Percentiles rank a stretch among this genome's conserved stretches.
These are phyloP conservation scores for Eucalyptus pauciflora DNA, from an alignment of 345 rosid genomes.

Conservation along the genomic window DNA sequence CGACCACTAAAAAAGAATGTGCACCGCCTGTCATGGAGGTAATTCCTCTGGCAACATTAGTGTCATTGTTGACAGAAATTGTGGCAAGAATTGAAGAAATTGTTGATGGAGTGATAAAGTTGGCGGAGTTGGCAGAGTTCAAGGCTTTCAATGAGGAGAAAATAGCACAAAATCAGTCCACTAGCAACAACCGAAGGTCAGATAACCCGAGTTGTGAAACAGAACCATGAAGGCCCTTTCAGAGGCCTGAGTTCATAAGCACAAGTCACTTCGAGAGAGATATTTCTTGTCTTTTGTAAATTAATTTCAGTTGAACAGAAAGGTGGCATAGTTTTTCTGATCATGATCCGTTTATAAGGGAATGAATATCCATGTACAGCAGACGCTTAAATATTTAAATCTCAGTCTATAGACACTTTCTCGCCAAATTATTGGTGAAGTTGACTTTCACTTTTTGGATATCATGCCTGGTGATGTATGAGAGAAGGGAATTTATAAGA, in stretches of 20 bases:
- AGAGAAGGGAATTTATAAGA: background rate
- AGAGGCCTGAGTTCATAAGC: background rate
- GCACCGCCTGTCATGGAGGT: slow-evolving; percentile 29
- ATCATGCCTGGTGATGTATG: background rate
- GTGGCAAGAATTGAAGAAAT: slow-evolving; percentile 38
- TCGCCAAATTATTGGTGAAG: background rate
- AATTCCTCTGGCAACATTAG: slow-evolving; percentile 48
- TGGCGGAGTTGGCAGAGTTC: slow-evolving; percentile 46
- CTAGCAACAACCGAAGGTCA: background rate
- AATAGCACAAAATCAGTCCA: background rate
- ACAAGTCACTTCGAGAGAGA: background rate
- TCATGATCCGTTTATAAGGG: background rate
- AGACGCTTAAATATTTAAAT: background rate
- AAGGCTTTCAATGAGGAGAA: slow-evolving; percentile 17
- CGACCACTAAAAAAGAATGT: background rate
- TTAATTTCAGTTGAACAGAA: background rate
- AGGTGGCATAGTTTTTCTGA: background rate
- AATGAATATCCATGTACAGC: background rate
- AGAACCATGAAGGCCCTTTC: slow-evolving; percentile 2
- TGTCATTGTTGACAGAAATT: slow-evolving; percentile 41
- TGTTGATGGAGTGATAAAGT: slow-evolving; percentile 32
- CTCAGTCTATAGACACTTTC: background rate
- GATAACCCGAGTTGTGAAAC: background rate
- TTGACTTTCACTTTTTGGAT: background rate
- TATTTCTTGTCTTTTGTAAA: background rate